Evolutionary conservation across 148 eudicot species (phyloP).

Genomic region (Rhododendron simsii): DNA sequence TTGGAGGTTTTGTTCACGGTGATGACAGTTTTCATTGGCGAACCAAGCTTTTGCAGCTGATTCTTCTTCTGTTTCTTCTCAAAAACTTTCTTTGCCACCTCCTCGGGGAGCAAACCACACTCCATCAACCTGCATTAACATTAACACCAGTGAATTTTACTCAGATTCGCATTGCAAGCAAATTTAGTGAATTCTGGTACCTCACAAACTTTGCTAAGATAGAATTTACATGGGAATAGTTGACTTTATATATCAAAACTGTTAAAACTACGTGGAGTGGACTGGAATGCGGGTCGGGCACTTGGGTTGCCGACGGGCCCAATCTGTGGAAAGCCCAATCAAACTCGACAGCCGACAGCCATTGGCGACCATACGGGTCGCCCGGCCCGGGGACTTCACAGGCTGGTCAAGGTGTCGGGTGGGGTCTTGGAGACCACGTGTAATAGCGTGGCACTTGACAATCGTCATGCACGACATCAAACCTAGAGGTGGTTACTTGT

Average conservation of each 20-base stretch:
- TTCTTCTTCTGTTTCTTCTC: conserved; percentile 51
- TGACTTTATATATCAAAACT: not conserved
- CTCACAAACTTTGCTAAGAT: not conserved
- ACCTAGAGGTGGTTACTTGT: not conserved
- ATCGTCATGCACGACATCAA: not conserved
- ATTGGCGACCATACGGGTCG: not conserved
- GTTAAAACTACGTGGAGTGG: not conserved
- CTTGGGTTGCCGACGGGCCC: not conserved
- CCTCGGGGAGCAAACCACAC: conserved; percentile 60
- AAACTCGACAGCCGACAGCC: not conserved
- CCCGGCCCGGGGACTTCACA: not conserved
- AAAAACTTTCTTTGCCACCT: conserved; percentile 47
- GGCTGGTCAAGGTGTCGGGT: not conserved
- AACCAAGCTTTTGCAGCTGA: conserved; percentile 45
- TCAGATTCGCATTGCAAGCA: not conserved
- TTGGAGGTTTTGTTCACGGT: conserved; percentile 35
- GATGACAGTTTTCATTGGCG: conserved; percentile 44
- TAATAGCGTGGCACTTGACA: not conserved
- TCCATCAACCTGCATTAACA: conserved; percentile 78
- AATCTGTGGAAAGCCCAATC: not conserved
- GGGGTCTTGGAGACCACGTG: not conserved
- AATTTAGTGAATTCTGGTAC: not conserved
- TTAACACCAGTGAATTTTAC: not conserved
- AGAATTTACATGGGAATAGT: too few species aligned
- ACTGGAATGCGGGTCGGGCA: not conserved